Evolutionary conservation across 169 alveolate genomes (phyloP), one percentile per base, ranked within the genome.

Genomic region (Eimeria acervulina): DNA sequence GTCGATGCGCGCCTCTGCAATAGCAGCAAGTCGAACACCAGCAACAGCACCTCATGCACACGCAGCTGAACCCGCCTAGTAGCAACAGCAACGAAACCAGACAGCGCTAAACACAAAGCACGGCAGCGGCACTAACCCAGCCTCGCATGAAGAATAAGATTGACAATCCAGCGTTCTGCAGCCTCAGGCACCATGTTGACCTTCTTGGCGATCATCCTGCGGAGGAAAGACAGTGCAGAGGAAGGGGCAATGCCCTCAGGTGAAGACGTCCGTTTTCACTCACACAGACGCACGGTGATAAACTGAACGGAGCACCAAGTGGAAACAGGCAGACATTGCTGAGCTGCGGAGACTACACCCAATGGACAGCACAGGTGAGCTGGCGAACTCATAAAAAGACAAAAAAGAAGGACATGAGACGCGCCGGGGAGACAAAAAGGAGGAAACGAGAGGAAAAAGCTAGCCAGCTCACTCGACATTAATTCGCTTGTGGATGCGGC

Each of bases 101-200:
- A 12, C 52, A 36, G 1, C 59, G 8, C 36, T 55, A 31, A 19
- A 44, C n/a, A 33, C 10, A n/a, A 44, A 44, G 5, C 52, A 17
- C 31, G 33, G 47, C 33, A 36, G 47, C 52, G 23, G 12, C n/a
- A 42, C 95, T 61, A 1, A 96, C 93, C 95, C 36, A 95, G 96
- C 28, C 95, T 95, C 19, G 99, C 98, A 96, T 98, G 98, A 38
- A 99, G 97, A 55, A 98, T 98, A 47, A 98, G 97, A 95, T 98
- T 98, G 84, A 98, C 99, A 70, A 98, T 98, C 99, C 99, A 98
- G 28, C 98, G 97, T 92, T 98, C 99, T 12, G 99, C 99, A 31
- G 98, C 99, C 85, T 97, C 98, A 28, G 98, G 96, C 59, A 98
- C 95, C 98, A 98, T 97, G 96, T 97, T 97, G 76, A 98, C 97